These are phyloP conservation scores for Arabidopsis thaliana DNA, from an alignment of 345 rosid species.

Conservation along the genomic window DNA sequence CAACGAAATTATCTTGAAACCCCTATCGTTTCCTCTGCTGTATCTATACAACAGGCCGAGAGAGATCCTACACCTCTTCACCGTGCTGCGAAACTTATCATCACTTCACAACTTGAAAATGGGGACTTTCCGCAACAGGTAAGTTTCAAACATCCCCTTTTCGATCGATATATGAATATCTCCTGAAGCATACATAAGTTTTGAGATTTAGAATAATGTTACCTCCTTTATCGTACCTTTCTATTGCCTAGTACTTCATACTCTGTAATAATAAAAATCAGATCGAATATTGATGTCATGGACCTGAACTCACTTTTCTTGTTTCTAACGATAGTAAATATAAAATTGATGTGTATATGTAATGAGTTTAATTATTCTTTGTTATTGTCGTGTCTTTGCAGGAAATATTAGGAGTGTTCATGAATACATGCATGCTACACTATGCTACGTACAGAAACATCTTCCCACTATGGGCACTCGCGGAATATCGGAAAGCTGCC, in stretches of 20 bases:
- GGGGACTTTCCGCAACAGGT: conserved; percentile 85
- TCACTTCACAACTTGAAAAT: conserved; percentile 65
- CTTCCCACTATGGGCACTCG: background rate
- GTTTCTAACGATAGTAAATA: background rate
- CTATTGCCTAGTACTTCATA: background rate
- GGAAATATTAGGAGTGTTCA: conserved; percentile 15
- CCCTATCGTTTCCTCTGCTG: no score
- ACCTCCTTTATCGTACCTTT: background rate
- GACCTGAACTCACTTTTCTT: background rate
- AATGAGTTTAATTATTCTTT: background rate
- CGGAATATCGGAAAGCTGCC: background rate
- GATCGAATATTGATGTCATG: background rate
- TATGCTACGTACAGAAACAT: background rate
- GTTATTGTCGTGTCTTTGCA: background rate
- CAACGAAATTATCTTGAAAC: background rate
- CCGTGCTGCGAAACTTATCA: conserved; percentile 65
- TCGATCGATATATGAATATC: no score
- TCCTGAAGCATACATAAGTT: background rate
- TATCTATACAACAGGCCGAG: conserved; percentile 39
- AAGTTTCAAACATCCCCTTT: background rate
- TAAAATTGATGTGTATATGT: background rate
- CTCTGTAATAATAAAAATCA: no score
- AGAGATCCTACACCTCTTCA: conserved; percentile 70
- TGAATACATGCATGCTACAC: background rate
- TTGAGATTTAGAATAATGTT: background rate